Conservation (phyloP, 2,329 filamentous ascomycete species). For the Diaporthe nobilis region DNA sequence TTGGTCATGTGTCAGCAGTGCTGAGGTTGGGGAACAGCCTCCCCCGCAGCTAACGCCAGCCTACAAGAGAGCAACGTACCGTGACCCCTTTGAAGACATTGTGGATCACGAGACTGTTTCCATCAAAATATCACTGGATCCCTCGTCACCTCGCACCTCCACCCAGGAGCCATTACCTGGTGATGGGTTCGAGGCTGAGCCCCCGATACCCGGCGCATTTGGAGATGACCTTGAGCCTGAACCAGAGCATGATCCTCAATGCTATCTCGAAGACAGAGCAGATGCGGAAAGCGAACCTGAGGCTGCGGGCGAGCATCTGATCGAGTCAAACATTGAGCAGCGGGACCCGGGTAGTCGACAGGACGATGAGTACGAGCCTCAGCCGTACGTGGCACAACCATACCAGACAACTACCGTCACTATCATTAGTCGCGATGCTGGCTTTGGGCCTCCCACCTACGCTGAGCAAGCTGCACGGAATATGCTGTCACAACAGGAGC, state of each 20-base stretch:
- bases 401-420: slow-evolving; percentile 64
- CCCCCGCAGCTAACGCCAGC: slow-evolving; percentile 46
- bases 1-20: slow-evolving; percentile 8
- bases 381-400: slow-evolving; percentile 53
- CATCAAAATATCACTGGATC: slow-evolving; percentile 58
- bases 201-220: slow-evolving; percentile 50
- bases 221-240: slow-evolving; percentile 47
- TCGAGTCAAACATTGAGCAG: slow-evolving; percentile 16
- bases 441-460: slow-evolving; percentile 49
- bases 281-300: slow-evolving; percentile 38
- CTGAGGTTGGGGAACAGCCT: slow-evolving; percentile 44
- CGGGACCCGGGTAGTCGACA: slow-evolving; percentile 17
- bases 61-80: slow-evolving; percentile 59
- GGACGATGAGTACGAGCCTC: slow-evolving; percentile 54
- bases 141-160: slow-evolving; percentile 45
- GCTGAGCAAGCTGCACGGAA: slow-evolving; percentile 40
- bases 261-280: slow-evolving; percentile 39
- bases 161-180: slow-evolving; percentile 37
- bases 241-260: slow-evolving; percentile 32
- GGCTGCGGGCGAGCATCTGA: slow-evolving; percentile 10
- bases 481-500: slow-evolving; percentile 35
- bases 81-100: slow-evolving; percentile 64
- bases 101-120: slow-evolving; percentile 55
- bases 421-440: slow-evolving; percentile 62
- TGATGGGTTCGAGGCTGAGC: slow-evolving; percentile 45